Conservation (phyloP, 2,329 filamentous ascomycete genomes). For the Aspergillus pseudoviridinutans region DNA sequence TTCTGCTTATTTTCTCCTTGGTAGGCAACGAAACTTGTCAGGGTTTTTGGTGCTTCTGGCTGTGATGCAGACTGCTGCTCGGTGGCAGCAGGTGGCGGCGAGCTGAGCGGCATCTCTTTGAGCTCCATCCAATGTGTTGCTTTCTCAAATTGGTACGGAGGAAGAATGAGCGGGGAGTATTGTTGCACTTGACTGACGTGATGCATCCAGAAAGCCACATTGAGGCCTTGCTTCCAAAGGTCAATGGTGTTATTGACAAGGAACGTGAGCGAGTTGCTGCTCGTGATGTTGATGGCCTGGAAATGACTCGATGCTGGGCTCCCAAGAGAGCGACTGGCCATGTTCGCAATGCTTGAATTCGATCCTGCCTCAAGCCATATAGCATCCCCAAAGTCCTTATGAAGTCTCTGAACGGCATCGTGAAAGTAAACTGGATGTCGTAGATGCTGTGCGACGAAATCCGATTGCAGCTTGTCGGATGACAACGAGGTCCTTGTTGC, state of each 20-base stretch:
- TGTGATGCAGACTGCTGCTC: neutral
- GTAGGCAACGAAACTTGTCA: conserved; percentile 29
- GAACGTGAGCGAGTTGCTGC: neutral
- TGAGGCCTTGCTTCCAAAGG: conserved; percentile 42
- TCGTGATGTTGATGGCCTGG: conserved; percentile 13
- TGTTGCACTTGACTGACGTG: conserved; percentile 24
- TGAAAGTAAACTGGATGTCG: conserved; percentile 45
- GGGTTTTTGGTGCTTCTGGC: conserved; percentile 11
- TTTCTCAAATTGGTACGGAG: conserved; percentile 45
- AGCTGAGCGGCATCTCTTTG: conserved; percentile 9
- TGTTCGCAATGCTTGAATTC: conserved; percentile 23
- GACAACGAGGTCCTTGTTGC: conserved; percentile 6
- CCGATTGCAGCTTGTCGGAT: neutral
- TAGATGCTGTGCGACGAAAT: conserved; percentile 41
- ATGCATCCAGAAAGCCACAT: conserved; percentile 38
- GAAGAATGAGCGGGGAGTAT: conserved; percentile 29
- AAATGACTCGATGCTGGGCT: conserved; percentile 4
- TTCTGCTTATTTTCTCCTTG: conserved; percentile 11
- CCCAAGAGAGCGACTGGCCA: conserved; percentile 26
- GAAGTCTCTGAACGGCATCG: conserved; percentile 41
- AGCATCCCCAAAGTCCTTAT: conserved; percentile 18
- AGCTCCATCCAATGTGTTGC: conserved; percentile 37
- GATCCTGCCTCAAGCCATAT: conserved; percentile 45
- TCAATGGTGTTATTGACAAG: conserved; percentile 25
- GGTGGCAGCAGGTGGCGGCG: neutral